Evolutionary conservation across 2,329 filamentous ascomycete species (phyloP).

Genomic region (Aureobasidium sp.): DNA sequence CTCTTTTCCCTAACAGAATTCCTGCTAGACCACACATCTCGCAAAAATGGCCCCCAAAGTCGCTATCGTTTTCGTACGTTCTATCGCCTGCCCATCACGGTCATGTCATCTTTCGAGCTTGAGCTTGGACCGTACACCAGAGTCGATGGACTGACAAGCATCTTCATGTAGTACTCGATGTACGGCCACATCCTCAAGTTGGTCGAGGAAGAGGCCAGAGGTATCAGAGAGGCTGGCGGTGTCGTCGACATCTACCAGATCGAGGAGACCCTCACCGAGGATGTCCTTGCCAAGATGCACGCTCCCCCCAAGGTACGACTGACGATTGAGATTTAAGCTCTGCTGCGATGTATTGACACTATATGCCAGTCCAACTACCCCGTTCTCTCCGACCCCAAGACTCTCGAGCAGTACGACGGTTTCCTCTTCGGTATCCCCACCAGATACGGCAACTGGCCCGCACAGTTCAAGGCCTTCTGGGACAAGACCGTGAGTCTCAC

Average conservation of each 20-base stretch:
- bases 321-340: conserved; percentile 49
- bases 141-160: conserved; percentile 1
- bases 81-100: conserved; percentile 7
- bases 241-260: conserved; percentile 78
- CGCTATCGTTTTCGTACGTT: conserved; percentile 78
- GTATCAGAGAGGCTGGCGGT: conserved; percentile 82
- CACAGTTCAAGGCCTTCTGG: conserved; percentile 92
- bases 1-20: background rate
- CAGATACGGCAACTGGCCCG: conserved; percentile 88
- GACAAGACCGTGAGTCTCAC: conserved; percentile 59
- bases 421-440: conserved; percentile 94
- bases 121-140: conserved; percentile 1
- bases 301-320: conserved; percentile 66
- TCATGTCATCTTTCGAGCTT: conserved; percentile 2
- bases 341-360: background rate
- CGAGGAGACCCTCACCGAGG: conserved; percentile 75
- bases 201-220: conserved; percentile 83
- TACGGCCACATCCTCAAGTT: conserved; percentile 83
- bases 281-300: conserved; percentile 85
- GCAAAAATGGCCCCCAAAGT: conserved; percentile 27
- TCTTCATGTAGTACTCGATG: conserved; percentile 66
- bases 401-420: conserved; percentile 59
- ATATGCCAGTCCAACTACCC: conserved; percentile 3
- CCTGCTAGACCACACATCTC: background rate
- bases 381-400: conserved; percentile 5